Base-by-base conservation (phyloP, 1,139 yeast genomes). In the Blastobotrys indianensis region DNA sequence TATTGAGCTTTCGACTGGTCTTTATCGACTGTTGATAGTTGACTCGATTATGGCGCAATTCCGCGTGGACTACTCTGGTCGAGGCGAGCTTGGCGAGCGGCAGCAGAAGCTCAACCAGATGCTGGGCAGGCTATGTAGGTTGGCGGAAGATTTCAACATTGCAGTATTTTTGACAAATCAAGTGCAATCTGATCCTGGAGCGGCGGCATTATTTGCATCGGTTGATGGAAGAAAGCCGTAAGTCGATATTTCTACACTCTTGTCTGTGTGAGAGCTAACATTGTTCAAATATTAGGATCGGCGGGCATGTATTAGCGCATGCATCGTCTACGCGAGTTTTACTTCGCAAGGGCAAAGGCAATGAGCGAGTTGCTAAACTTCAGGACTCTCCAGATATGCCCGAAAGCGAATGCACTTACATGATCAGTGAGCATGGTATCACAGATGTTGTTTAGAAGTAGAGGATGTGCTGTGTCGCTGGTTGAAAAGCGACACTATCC, bases 171-270 rank as follows among this genome's bases (percentile, higher is more conserved):
- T 78, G 64, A 78, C 83, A 1, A 78, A 78, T 49, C 83, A 79
- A 57, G 82, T 77, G 9, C 84, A 79, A 58, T 75, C 81, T n/a
- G 83, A 79, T 54, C 83, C 83, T 1, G 84, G 84, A 39, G 84
- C 83, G 0, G 76, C 81, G 45, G 77, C 82, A 2, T 61, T 79
- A 46, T 79, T 79, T 65, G 83, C 83, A 0, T 68, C 80, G 32
- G 81, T 80, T 13, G 84, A 79, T 61, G 82, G 83, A 8, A 68
- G 82, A 50, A 79, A 79, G 57, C 84, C 84, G 57, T 63, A 47
- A 48, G 66, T 57, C 12, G 17, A 41, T 33, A 15, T 15, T 12
- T 13, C n/a, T 15, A n/a, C n/a, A n/a, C n/a, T n/a, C n/a, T n/a
- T n/a, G n/a, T n/a, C n/a, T 15, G 13, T 15, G 11, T 28, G 32